Percentiles rank a stretch among this genome's conserved stretches.
phyloP scores from a whole-genome alignment of 331 rosid species.

The Prunus yedoensis region DNA sequence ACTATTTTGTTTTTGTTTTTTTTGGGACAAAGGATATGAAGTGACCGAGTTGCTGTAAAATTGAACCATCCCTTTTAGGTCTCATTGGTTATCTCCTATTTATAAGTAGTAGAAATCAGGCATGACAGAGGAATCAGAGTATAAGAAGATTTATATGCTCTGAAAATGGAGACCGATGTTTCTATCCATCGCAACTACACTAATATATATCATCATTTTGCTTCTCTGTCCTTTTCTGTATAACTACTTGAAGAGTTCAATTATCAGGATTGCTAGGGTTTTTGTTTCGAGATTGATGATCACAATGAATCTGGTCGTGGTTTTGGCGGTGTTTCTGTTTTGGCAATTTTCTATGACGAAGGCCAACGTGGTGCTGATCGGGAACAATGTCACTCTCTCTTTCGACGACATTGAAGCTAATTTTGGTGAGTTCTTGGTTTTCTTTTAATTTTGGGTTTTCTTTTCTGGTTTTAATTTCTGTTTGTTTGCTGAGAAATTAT shows the following conservation, averaged over 20 bases:
- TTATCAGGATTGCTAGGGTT: constrained; percentile 9
- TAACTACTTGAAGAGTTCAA: neutral
- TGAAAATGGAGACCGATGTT: constrained; percentile 16
- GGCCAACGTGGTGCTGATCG: constrained; percentile 78
- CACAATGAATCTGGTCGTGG: constrained; percentile 45
- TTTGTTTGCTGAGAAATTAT: constrained; percentile 16
- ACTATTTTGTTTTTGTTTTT: too few species aligned
- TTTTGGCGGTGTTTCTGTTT: constrained; percentile 34
- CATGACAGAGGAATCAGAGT: neutral
- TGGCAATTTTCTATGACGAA: constrained; percentile 47
- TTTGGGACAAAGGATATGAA: neutral
- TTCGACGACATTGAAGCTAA: constrained; percentile 91
- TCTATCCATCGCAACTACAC: neutral
- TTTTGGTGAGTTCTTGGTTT: constrained; percentile 66
- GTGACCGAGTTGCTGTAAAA: neutral
- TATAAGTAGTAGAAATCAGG: neutral
- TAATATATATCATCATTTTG: neutral
- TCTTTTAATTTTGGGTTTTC: neutral
- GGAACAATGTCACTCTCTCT: constrained; percentile 73
- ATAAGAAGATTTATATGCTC: constrained; percentile 1
- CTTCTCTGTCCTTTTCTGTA: neutral
- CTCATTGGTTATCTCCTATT: neutral
- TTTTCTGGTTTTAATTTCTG: neutral
- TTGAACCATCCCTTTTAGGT: neutral
- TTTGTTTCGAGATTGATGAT: constrained; percentile 36